Evolutionary conservation across 2,329 filamentous ascomycete genomes (phyloP).

Genomic region (Aspergillus flavus): DNA sequence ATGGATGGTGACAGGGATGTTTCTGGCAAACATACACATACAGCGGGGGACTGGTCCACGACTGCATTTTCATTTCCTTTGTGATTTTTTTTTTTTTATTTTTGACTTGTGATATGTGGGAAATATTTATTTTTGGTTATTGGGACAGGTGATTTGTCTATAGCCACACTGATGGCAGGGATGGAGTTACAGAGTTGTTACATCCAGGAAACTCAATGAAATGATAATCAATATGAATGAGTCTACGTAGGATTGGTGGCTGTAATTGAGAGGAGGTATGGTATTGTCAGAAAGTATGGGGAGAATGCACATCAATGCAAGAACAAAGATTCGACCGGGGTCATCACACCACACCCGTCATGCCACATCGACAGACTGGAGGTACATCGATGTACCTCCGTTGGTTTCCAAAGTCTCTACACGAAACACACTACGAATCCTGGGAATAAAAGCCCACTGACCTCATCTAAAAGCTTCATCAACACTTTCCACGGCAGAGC

Average conservation of each 20-base stretch:
- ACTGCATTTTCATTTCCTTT: background rate
- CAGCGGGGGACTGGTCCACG: constrained; percentile 8
- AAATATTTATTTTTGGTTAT: background rate
- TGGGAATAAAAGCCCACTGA: background rate
- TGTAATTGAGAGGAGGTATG: background rate
- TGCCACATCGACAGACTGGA: background rate
- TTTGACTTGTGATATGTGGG: background rate
- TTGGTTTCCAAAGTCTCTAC: background rate
- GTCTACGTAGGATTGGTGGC: background rate
- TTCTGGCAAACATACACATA: constrained; percentile 7
- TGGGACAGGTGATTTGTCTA: background rate
- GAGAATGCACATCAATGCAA: background rate
- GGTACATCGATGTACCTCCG: background rate
- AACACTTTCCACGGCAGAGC: background rate
- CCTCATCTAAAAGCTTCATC: background rate
- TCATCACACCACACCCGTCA: constrained; percentile 1
- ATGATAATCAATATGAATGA: background rate
- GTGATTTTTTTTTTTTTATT: background rate
- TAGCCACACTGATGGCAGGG: constrained; percentile 6
- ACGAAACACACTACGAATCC: background rate
- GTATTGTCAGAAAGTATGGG: background rate
- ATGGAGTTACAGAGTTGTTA: constrained; percentile 7
- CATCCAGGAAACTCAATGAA: background rate
- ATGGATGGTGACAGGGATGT: background rate
- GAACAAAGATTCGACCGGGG: background rate